Evolutionary conservation across 371 early-diverging fungal species (phyloP), one percentile per base, ranked within the genome.

Genomic region (Mortierella sp.): DNA sequence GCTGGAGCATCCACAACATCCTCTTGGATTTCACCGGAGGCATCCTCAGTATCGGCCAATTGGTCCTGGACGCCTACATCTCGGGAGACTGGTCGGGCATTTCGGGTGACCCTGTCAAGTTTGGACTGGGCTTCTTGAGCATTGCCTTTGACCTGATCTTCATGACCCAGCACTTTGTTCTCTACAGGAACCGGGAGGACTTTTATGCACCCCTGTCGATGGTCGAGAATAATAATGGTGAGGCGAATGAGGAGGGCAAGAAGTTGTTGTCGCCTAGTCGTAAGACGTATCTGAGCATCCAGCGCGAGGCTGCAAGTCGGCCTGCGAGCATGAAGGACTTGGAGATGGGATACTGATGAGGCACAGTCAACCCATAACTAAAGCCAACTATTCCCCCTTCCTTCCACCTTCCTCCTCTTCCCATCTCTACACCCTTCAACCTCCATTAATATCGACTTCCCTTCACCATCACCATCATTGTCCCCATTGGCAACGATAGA

Each of bases 1-100:
- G 99, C 0, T 98, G 98, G 98, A 94, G 94, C 65, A 96, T 97
- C 44, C 91, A 93, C 66, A 98, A 96, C 73, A 96, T 97, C 68
- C 76, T 98, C 14, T 86, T 98, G 69, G 99, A 98, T 81, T 92
- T 96, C 48, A 93, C 95, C 2, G 99, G 99, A 47, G 99, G 99
- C 1, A 53, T 88, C 0, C 79, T 98, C 37, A 96, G 96, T 13
- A 89, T 95, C 39, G 74, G 88, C 4, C 99, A 98, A 81, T 85
- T 95, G 43, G 53, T 96, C 2, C 68, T 97, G 45, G 99, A 97
- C 85, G 93, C 96, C 0, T 87, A 70, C 31, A 65, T 92, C 1
- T 85, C 89, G 31, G 88, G 90, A 31, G 92, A 94, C 64, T 94
- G 93, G 94, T 90, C 89, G 47, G 93, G 92, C 34, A 88, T 95